Evolutionary conservation across 129 eudicot genomes (phyloP).

Genomic region (Erigeron canadensis): DNA sequence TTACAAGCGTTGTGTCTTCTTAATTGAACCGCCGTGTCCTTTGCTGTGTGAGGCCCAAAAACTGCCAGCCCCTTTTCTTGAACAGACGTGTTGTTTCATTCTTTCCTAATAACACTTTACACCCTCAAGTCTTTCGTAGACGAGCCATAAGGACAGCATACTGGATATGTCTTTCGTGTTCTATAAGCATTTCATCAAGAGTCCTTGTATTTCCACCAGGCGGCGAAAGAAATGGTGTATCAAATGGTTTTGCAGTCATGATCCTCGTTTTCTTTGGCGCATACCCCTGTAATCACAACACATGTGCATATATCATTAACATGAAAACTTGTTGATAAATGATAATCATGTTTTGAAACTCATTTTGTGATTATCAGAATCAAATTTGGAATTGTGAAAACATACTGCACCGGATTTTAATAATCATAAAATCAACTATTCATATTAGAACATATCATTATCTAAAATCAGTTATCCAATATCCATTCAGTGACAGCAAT

Average conservation of each 20-base stretch:
- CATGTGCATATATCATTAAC: constrained; percentile 6
- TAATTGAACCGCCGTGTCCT: too few species aligned
- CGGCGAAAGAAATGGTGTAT: constrained; percentile 74
- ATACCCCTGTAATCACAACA: constrained; percentile 40
- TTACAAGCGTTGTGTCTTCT: too few species aligned
- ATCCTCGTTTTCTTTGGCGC: constrained; percentile 64
- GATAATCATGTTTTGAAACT: not conserved
- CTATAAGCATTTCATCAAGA: constrained; percentile 81
- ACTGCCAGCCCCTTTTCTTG: too few species aligned
- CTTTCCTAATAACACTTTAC: constrained; percentile 50
- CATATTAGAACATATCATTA: too few species aligned
- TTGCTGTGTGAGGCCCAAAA: too few species aligned
- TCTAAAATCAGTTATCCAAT: too few species aligned
- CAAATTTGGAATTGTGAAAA: not conserved
- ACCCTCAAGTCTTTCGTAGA: constrained; percentile 49
- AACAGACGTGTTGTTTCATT: constrained; percentile 56
- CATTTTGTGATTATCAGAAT: not conserved
- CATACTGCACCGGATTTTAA: not conserved
- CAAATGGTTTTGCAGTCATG: constrained; percentile 83
- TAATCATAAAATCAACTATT: not conserved
- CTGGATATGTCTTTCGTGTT: constrained; percentile 85
- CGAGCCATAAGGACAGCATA: constrained; percentile 80
- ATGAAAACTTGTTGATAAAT: not conserved
- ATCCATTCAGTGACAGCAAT: too few species aligned
- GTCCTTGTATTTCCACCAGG: constrained; percentile 47